Evolutionary conservation across 495 filamentous ascomycete species (phyloP).

Genomic region (Glutinoglossum americanum): DNA sequence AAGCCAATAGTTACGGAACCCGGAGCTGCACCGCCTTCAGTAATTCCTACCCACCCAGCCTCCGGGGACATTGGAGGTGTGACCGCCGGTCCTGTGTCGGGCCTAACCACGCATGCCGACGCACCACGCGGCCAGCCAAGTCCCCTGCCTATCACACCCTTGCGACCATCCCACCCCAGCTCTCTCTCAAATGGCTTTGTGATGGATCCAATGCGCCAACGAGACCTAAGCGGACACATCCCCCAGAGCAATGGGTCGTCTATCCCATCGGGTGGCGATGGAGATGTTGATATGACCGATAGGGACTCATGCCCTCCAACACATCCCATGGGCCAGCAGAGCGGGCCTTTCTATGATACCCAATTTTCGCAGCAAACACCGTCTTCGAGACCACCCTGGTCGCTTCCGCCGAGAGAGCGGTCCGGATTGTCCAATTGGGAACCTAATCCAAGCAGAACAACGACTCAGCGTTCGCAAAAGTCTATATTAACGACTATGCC

Average conservation of each 20-base stretch:
- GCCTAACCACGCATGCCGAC: slow-evolving; percentile 39
- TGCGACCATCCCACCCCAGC: slow-evolving; percentile 24
- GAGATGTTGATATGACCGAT: slow-evolving; percentile 34
- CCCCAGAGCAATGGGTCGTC: slow-evolving; percentile 48
- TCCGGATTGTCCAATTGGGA: slow-evolving; percentile 10
- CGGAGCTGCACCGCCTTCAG: slow-evolving; percentile 18
- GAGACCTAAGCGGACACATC: slow-evolving; percentile 18
- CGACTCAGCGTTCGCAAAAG: slow-evolving; percentile 38
- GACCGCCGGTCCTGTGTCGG: slow-evolving; percentile 19
- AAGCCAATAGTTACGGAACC: neutral
- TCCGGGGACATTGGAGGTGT: slow-evolving; percentile 29
- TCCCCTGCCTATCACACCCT: slow-evolving; percentile 30
- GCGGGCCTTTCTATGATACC: neutral
- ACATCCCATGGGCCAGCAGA: slow-evolving; percentile 1
- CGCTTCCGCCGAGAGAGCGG: slow-evolving; percentile 9
- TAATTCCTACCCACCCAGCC: slow-evolving; percentile 9
- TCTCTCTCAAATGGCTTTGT: slow-evolving; percentile 29
- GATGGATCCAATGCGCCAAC: slow-evolving; percentile 23
- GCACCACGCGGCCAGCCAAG: neutral
- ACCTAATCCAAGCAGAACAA: slow-evolving; percentile 10
- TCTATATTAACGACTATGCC: slow-evolving; percentile 55
- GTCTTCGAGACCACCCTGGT: neutral
- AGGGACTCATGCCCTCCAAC: slow-evolving; percentile 21
- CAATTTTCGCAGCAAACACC: neutral
- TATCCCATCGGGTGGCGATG: slow-evolving; percentile 28